These are phyloP conservation scores for Plasmodium relictum DNA, from an alignment of 169 alveolate species.

Conservation along the genomic window DNA sequence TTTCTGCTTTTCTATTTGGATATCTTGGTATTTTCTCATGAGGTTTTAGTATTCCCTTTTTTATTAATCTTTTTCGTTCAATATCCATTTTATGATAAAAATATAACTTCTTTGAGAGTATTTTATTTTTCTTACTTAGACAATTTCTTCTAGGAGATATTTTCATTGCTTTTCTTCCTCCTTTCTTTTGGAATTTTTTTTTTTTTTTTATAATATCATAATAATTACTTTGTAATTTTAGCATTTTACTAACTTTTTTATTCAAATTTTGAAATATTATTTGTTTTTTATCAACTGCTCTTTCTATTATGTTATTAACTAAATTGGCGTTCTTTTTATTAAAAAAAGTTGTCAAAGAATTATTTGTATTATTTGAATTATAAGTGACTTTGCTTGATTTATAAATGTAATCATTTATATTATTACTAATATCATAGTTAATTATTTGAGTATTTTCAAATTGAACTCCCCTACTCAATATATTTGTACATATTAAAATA, in stretches of 20 bases:
- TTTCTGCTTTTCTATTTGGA: constrained; percentile 74
- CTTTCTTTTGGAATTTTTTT: constrained; percentile 49
- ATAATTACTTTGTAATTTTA: constrained; percentile 54
- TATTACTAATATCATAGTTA: constrained; percentile 71
- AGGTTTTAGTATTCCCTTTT: constrained; percentile 68
- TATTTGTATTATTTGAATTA: constrained; percentile 8
- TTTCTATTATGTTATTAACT: constrained; percentile 71
- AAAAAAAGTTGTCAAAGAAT: constrained; percentile 66
- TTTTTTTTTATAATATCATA: constrained; percentile 74
- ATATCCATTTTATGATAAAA: constrained; percentile 73
- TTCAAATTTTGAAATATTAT: constrained; percentile 72
- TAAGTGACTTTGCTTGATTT: constrained; percentile 36
- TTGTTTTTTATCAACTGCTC: constrained; percentile 65
- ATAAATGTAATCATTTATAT: constrained; percentile 75
- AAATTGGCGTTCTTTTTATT: constrained; percentile 45
- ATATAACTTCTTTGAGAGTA: constrained; percentile 69
- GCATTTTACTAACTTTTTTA: constrained; percentile 73
- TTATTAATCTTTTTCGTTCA: constrained; percentile 69
- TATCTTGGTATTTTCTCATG: constrained; percentile 73
- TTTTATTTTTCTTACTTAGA: constrained; percentile 72
- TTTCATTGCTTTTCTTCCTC: constrained; percentile 74
- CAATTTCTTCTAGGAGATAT: constrained; percentile 76
- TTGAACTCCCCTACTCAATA: constrained; percentile 65
- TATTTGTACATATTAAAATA: constrained; percentile 73
- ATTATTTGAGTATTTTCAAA: constrained; percentile 68